These are phyloP conservation scores for Ophiocordyceps camponoti-saundersi DNA, from an alignment of 2,329 filamentous ascomycete species.

Conservation along the genomic window DNA sequence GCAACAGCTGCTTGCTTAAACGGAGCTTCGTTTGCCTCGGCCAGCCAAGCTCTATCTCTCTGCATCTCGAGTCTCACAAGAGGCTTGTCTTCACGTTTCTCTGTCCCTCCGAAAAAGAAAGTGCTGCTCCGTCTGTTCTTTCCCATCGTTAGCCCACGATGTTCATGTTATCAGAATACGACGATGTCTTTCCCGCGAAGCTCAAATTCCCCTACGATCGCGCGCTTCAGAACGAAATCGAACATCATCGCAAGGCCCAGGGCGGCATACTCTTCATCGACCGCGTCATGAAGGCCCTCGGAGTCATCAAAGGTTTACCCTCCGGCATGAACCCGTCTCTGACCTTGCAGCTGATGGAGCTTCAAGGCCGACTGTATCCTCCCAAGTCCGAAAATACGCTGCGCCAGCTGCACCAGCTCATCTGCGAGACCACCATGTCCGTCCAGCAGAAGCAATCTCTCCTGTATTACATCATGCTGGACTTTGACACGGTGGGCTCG, in stretches of 20 bases:
- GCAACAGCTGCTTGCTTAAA: not conserved
- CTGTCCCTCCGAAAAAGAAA: not conserved
- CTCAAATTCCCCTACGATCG: slow-evolving; percentile 45
- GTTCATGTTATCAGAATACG: slow-evolving; percentile 50
- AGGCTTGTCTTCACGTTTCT: not conserved
- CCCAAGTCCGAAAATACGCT: slow-evolving; percentile 53
- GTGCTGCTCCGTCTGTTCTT: too few species aligned
- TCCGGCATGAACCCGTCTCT: not conserved
- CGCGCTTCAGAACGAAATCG: slow-evolving; percentile 43
- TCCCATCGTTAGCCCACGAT: slow-evolving; percentile 18
- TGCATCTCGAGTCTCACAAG: too few species aligned
- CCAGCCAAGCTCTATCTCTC: too few species aligned
- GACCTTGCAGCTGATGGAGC: not conserved
- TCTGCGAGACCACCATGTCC: slow-evolving; percentile 46
- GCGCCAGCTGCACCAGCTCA: slow-evolving; percentile 50
- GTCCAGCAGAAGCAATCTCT: slow-evolving; percentile 68
- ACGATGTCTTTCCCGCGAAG: slow-evolving; percentile 48
- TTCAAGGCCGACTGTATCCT: slow-evolving; percentile 38
- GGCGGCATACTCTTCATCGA: slow-evolving; percentile 66
- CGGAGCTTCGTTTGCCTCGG: too few species aligned
- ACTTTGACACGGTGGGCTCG: slow-evolving; percentile 41
- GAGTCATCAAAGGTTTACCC: slow-evolving; percentile 47
- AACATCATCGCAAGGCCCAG: slow-evolving; percentile 47
- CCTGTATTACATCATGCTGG: slow-evolving; percentile 69
- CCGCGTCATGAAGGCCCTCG: slow-evolving; percentile 52